Evolutionary conservation across 2,329 filamentous ascomycete species (phyloP).

Genomic region (Juglanconis juglandina): DNA sequence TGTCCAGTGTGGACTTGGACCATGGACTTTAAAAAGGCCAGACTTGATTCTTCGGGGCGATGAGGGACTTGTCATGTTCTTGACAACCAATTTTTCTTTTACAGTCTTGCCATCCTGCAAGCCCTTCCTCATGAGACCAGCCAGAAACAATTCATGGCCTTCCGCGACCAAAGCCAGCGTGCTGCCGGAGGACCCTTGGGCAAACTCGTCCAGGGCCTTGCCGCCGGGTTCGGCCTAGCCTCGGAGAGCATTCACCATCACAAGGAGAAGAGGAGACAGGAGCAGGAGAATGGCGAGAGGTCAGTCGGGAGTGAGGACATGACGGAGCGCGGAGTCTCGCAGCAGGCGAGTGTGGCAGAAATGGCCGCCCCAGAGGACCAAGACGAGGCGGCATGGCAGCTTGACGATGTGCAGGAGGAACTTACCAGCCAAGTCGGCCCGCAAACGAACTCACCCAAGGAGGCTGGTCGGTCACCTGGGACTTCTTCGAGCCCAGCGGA

Average conservation of each 20-base stretch:
- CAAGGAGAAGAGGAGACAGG: constrained; percentile 19
- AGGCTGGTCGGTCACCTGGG: neutral
- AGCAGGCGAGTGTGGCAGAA: no score
- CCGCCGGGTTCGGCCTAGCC: constrained; percentile 19
- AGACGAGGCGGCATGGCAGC: constrained; percentile 11
- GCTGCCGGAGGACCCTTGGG: neutral
- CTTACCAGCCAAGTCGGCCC: constrained; percentile 1
- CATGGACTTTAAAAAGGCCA: neutral
- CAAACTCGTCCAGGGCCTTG: constrained; percentile 16
- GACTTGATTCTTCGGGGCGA: no score
- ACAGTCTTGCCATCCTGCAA: neutral
- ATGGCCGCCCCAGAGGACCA: neutral
- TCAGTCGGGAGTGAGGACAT: neutral
- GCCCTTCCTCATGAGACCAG: no score
- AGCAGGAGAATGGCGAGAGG: neutral
- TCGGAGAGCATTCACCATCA: constrained; percentile 21
- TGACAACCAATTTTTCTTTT: neutral
- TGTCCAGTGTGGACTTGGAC: no score
- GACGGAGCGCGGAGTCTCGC: neutral
- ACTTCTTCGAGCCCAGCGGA: neutral
- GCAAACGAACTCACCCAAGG: neutral
- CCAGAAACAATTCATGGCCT: neutral
- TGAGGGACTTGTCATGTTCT: no score
- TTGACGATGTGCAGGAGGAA: constrained; percentile 15
- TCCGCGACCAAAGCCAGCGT: neutral